Conservation (phyloP, 73 alveolate genomes). For the Symbiodinium natans region DNA sequence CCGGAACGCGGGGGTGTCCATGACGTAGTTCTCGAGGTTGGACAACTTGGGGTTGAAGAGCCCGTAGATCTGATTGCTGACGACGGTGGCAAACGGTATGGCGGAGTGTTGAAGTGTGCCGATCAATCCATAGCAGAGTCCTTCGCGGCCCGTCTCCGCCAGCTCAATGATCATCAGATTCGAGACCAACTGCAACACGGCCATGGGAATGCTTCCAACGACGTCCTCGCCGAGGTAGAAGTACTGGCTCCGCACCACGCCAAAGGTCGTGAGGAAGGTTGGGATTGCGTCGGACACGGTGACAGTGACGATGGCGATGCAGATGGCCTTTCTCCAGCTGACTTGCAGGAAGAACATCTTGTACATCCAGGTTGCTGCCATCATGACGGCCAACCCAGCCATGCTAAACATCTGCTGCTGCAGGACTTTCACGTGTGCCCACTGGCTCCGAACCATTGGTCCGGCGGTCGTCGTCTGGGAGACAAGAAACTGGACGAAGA, state of each 20-base stretch:
- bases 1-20: conserved; percentile 58
- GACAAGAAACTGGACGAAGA: not conserved
- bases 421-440: conserved; percentile 54
- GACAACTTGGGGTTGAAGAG: conserved; percentile 23
- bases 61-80: conserved; percentile 60
- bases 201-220: conserved; percentile 41
- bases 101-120: conserved; percentile 50
- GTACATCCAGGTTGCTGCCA: conserved; percentile 59
- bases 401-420: conserved; percentile 54
- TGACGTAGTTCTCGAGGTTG: conserved; percentile 32
- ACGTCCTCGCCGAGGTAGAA: conserved; percentile 75
- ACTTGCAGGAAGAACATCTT: conserved; percentile 39
- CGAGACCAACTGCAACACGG: conserved; percentile 51
- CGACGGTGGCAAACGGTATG: conserved; percentile 43
- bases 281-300: not conserved
- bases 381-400: not conserved
- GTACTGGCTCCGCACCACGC: conserved; percentile 45
- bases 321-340: conserved; percentile 34
- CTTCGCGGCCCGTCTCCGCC: conserved; percentile 67
- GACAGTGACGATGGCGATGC: not conserved
- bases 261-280: not conserved
- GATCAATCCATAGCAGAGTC: conserved; percentile 37
- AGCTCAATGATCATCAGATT: conserved; percentile 46
- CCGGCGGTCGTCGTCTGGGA: conserved; percentile 53
- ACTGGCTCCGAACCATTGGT: conserved; percentile 50